phyloP scores from a whole-genome alignment of 2,329 filamentous ascomycete species.

The Fusarium proliferatum region DNA sequence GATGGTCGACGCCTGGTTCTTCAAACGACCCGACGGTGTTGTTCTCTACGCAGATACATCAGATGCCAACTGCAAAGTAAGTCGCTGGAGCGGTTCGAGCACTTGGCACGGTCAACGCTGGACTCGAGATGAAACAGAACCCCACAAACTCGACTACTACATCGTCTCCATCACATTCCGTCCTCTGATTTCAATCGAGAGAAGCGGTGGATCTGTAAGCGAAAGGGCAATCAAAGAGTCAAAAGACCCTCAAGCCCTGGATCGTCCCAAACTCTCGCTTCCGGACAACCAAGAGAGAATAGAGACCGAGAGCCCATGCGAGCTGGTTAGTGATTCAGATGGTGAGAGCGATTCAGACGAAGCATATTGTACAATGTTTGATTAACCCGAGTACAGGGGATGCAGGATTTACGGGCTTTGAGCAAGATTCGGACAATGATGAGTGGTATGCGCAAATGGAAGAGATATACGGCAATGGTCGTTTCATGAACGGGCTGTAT shows the following conservation, averaged over 20 bases:
- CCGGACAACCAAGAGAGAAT: not conserved
- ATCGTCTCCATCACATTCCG: constrained; percentile 54
- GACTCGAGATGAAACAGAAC: constrained; percentile 55
- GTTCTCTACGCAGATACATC: constrained; percentile 47
- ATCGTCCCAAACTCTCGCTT: not conserved
- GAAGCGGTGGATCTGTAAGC: constrained; percentile 30
- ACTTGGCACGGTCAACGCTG: constrained; percentile 53
- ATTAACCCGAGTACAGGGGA: not conserved
- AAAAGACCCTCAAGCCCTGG: not conserved
- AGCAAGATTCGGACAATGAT: not conserved
- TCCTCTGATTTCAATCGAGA: constrained; percentile 30
- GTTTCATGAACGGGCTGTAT: not conserved
- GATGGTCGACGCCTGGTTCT: constrained; percentile 39
- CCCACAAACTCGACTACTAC: constrained; percentile 57
- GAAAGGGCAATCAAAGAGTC: not conserved
- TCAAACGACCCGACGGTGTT: constrained; percentile 47
- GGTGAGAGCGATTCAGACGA: not conserved
- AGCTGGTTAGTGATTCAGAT: not conserved
- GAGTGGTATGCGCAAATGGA: not conserved
- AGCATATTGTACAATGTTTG: not conserved
- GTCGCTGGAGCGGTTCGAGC: constrained; percentile 59
- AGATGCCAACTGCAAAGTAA: constrained; percentile 41
- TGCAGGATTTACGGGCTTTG: not conserved
- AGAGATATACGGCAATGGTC: not conserved
- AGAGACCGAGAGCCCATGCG: not conserved